Conservation (phyloP, 73 alveolate genomes). For the Tetrahymena thermophila region DNA sequence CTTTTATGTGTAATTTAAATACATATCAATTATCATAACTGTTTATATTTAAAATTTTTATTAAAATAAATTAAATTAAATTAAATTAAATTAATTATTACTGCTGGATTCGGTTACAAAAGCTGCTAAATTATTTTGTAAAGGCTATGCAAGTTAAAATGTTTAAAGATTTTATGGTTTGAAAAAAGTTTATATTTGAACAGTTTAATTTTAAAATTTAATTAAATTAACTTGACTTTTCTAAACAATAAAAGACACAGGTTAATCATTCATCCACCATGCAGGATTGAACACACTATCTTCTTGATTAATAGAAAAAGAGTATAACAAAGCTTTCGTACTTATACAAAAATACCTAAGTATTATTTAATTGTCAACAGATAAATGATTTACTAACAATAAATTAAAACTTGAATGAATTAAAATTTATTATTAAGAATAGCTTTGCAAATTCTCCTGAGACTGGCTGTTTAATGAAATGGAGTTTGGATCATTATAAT, state of each 20-base stretch:
- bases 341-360: neutral
- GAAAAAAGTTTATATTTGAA: neutral
- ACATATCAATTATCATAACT: neutral
- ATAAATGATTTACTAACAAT: neutral
- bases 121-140: neutral
- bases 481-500: neutral
- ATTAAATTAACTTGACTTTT: neutral
- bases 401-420: neutral
- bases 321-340: neutral
- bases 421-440: neutral
- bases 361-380: neutral
- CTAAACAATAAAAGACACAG: neutral
- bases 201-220: neutral
- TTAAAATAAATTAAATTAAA: no score
- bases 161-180: neutral
- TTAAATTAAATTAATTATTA: no score
- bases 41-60: no score
- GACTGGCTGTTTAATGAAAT: neutral
- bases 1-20: neutral
- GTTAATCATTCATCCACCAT: neutral
- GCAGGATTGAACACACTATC: neutral
- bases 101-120: neutral
- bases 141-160: neutral
- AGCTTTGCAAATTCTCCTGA: neutral
- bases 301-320: neutral